Evolutionary conservation across 164 flowering plant species (phyloP), one percentile per base, ranked within the genome.

Genomic region (Hamamelis virginiana): DNA sequence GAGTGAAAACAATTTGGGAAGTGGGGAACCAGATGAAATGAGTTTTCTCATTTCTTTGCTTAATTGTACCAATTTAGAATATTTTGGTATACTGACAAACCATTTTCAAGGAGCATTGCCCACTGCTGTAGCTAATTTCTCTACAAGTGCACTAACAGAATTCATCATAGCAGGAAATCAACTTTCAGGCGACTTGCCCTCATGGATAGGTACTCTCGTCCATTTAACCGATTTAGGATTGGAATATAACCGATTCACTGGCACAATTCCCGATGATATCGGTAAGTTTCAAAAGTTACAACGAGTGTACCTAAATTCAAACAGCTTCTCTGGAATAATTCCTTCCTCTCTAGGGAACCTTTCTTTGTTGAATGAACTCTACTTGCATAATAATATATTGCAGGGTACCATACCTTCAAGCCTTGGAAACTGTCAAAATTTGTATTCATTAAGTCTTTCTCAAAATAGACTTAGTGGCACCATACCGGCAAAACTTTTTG

Each of bases 21-120:
- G 44, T 16, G 48, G 9, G 5, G 52, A 65, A 27, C 50, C 48
- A 1, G 58, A 14, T 62, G 68, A 69, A 21, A 53, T 56, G 59
- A 59, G 25, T 38, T 73, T 73, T 28, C 14, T 68, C 3, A 38
- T 1, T 10, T 55, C 72, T 4, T 66, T 78, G 25, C 46, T 22
- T 0, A 78, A 78, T 6, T 72, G 75, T 15, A 72, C 41, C 56
- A 55, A 33, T 15, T 45, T 78, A 33, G 18, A 43, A 6, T 33
- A 33, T 6, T 33, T 33, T 2, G 41, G 41, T 33, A 2, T 33
- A 33, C 6, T 2, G 41, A 6, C 4, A 33, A 33, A 33, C 41
- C 41, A 33, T 33, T 33, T 33, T 6, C 41, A 6, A 33, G 41
- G 41, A 33, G 41, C 41, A 33, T 33, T 33, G 41, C 41, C 41